Evolutionary conservation across 306 rosid genomes (phyloP).

Genomic region (Acacia confusa): DNA sequence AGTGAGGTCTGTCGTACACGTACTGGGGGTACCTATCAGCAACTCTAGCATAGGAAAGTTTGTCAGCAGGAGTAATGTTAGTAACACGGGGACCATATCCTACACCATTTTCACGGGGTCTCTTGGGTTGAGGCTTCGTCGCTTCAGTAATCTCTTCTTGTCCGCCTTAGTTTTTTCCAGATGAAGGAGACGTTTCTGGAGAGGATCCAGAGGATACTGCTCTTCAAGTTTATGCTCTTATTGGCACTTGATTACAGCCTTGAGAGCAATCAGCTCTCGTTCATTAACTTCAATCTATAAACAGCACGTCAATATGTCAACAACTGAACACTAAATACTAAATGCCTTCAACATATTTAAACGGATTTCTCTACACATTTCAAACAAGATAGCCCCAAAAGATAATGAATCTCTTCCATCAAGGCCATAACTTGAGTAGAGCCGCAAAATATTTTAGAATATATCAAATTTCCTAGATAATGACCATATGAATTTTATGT

Average conservation of each 20-base stretch:
- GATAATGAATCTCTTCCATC: not conserved
- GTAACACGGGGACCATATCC: constrained; percentile 71
- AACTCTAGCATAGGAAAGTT: constrained; percentile 70
- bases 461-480: not conserved
- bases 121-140: constrained; percentile 91
- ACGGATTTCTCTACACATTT: not conserved
- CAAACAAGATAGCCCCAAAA: not conserved
- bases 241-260: constrained; percentile 75
- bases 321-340: constrained; percentile 8
- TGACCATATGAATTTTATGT: not conserved
- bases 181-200: constrained; percentile 70
- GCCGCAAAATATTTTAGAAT: not conserved
- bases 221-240: constrained; percentile 96
- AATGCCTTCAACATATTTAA: constrained; percentile 1
- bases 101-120: constrained; percentile 83
- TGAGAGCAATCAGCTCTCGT: constrained; percentile 85
- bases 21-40: constrained; percentile 88
- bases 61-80: constrained; percentile 56
- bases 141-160: constrained; percentile 87
- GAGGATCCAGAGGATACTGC: constrained; percentile 76
- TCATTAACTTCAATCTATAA: constrained; percentile 85
- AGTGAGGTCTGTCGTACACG: constrained; percentile 69
- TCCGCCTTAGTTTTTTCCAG: constrained; percentile 96
- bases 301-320: constrained; percentile 11
- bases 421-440: not conserved